Evolutionary conservation across 371 early-diverging fungal species (phyloP).

Genomic region (Gilbertella persicaria): DNA sequence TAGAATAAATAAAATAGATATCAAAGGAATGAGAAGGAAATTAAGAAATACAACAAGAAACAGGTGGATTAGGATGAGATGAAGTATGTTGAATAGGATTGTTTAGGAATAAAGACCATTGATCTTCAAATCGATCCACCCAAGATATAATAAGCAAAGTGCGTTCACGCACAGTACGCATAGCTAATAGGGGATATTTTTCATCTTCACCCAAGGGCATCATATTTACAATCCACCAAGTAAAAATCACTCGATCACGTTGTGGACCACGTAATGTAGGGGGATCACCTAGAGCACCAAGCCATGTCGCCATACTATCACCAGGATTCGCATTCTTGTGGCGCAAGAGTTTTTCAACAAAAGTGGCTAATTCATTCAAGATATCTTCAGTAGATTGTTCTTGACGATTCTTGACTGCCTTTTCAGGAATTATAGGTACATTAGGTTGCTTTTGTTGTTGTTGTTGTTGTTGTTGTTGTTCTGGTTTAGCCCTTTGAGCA

Average conservation of each 20-base stretch:
- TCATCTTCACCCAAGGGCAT: conserved; percentile 53
- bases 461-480: conserved; percentile 1
- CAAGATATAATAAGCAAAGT: conserved; percentile 42
- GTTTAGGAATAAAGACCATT: conserved; percentile 27
- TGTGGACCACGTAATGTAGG: conserved; percentile 21
- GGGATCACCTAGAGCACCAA: conserved; percentile 22
- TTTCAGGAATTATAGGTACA: neutral
- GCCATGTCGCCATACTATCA: conserved; percentile 16
- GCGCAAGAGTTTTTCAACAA: conserved; percentile 16
- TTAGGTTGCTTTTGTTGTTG: neutral
- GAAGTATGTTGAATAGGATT: conserved; percentile 1
- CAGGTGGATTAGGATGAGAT: conserved; percentile 3
- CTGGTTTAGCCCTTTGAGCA: conserved; percentile 17
- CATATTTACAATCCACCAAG: conserved; percentile 60
- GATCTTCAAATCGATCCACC: conserved; percentile 38
- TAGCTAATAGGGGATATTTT: conserved; percentile 42
- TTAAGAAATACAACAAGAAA: conserved; percentile 19
- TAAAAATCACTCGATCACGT: conserved; percentile 38
- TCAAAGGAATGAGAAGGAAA: neutral
- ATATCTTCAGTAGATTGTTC: conserved; percentile 27
- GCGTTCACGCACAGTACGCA: conserved; percentile 48
- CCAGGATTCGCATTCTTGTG: conserved; percentile 2
- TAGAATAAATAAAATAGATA: neutral
- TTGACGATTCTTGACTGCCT: conserved; percentile 7
- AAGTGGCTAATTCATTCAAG: conserved; percentile 18